Percentiles rank a stretch among this genome's conserved stretches.
phyloP scores from a whole-genome alignment of 495 filamentous ascomycete genomes.

The Filosporella fistucella region DNA sequence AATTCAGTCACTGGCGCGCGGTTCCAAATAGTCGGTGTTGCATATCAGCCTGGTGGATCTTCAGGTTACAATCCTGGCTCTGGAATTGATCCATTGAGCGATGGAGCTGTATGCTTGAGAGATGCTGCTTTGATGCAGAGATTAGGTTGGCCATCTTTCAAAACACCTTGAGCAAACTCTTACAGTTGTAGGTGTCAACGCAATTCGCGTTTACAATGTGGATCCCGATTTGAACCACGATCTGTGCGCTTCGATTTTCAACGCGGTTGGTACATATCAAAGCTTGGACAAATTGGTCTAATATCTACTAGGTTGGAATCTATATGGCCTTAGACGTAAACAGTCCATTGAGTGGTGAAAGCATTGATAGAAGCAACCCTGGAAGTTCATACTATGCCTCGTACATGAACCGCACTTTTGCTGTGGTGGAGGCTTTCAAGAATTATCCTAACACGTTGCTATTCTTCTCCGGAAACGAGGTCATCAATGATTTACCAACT shows the following conservation, averaged over 20 bases:
- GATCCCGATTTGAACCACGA: slow-evolving; percentile 82
- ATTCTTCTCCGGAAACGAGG: slow-evolving; percentile 93
- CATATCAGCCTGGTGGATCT: slow-evolving; percentile 90
- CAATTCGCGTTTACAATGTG: slow-evolving; percentile 92
- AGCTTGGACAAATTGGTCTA: background rate
- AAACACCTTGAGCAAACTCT: background rate
- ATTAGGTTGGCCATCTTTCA: slow-evolving; percentile 45
- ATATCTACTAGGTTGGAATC: slow-evolving; percentile 34
- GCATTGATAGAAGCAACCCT: slow-evolving; percentile 66
- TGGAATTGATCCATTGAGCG: slow-evolving; percentile 68
- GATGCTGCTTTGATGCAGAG: slow-evolving; percentile 91
- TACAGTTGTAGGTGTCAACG: slow-evolving; percentile 58
- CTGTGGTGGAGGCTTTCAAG: slow-evolving; percentile 92
- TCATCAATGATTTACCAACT: slow-evolving; percentile 67
- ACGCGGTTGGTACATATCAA: slow-evolving; percentile 37
- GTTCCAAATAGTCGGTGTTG: slow-evolving; percentile 86
- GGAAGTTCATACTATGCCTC: slow-evolving; percentile 63
- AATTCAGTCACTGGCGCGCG: slow-evolving; percentile 72
- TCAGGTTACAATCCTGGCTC: slow-evolving; percentile 63
- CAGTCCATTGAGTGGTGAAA: slow-evolving; percentile 75
- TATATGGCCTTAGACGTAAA: slow-evolving; percentile 82
- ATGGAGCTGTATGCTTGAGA: slow-evolving; percentile 71
- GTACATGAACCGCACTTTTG: slow-evolving; percentile 83
- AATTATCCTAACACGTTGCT: slow-evolving; percentile 84
- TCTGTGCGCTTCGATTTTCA: slow-evolving; percentile 87